A percentile compares a stretch with the other conserved stretches of the same genome.
phyloP scores from a whole-genome alignment of 306 rosid species.

The Dryas drummondii region DNA sequence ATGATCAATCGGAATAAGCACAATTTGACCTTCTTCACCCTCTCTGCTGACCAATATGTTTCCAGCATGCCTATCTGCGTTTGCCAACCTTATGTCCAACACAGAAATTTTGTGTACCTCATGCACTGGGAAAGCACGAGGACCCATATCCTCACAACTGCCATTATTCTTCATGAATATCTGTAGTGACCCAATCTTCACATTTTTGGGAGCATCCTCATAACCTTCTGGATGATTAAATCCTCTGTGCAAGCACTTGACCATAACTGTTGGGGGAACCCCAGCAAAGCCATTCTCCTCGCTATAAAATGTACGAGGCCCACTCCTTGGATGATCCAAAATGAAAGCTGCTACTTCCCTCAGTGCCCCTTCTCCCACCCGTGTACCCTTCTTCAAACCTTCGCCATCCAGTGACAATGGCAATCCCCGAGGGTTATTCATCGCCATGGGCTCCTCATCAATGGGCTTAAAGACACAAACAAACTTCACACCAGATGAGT shows the following conservation, averaged over 20 bases:
- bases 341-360: conserved; percentile 97
- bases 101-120: conserved; percentile 85
- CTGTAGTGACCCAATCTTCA: conserved; percentile 78
- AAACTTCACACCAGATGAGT: conserved; percentile 53
- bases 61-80: conserved; percentile 93
- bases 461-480: conserved; percentile 72
- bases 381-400: conserved; percentile 89
- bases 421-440: conserved; percentile 72
- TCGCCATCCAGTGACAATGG: conserved; percentile 72
- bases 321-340: conserved; percentile 76
- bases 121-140: conserved; percentile 55
- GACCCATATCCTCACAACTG: conserved; percentile 89
- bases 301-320: conserved; percentile 50
- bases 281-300: conserved; percentile 76
- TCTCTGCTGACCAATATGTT: conserved; percentile 59
- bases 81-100: conserved; percentile 79
- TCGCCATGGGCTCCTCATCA: conserved; percentile 79
- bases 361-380: conserved; percentile 90
- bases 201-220: conserved; percentile 30
- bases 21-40: conserved; percentile 27
- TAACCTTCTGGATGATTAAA: conserved; percentile 63
- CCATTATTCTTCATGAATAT: conserved; percentile 71
- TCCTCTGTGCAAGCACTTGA: conserved; percentile 63
- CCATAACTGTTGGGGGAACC: conserved; percentile 81
- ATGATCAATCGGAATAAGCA: conserved; percentile 86